phyloP scores from a whole-genome alignment of 2,329 filamentous ascomycete species.

The Neopestalotiopsis rosae region DNA sequence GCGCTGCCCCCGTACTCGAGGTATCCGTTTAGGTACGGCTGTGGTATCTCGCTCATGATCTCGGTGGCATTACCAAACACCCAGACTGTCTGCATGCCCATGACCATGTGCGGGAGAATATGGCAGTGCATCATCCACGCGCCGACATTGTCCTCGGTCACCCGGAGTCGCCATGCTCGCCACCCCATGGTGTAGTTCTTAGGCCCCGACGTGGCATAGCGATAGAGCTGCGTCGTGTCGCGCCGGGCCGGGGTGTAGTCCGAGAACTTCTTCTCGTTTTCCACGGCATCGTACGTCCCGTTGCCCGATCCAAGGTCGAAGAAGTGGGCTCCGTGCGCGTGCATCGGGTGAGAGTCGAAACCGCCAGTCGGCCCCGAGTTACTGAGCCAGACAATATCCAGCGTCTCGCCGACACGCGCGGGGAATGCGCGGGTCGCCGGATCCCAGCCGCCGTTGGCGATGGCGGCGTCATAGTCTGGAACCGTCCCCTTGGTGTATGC shows the following conservation, averaged over 20 bases:
- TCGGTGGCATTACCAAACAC: constrained; percentile 44
- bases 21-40: constrained; percentile 45
- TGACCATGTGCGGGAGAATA: constrained; percentile 61
- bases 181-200: constrained; percentile 54
- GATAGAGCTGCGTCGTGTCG: constrained; percentile 61
- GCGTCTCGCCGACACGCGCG: constrained; percentile 59
- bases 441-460: constrained; percentile 59
- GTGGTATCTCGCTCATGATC: constrained; percentile 39
- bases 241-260: constrained; percentile 43
- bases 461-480: constrained; percentile 57
- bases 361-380: constrained; percentile 41
- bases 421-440: constrained; percentile 55
- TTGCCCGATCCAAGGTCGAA: constrained; percentile 59
- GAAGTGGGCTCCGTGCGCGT: constrained; percentile 59
- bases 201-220: constrained; percentile 49
- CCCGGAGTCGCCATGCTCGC: constrained; percentile 62
- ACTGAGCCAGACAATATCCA: constrained; percentile 57
- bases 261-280: constrained; percentile 48
- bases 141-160: constrained; percentile 52
- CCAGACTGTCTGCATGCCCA: constrained; percentile 55
- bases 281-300: constrained; percentile 55
- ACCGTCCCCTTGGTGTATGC: constrained; percentile 56
- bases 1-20: constrained; percentile 50
- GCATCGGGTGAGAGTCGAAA: constrained; percentile 58
- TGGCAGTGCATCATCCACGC: constrained; percentile 70